Evolutionary conservation across 1,284 basidiomycete genomes (phyloP).

Genomic region (Ganoderma boninense): DNA sequence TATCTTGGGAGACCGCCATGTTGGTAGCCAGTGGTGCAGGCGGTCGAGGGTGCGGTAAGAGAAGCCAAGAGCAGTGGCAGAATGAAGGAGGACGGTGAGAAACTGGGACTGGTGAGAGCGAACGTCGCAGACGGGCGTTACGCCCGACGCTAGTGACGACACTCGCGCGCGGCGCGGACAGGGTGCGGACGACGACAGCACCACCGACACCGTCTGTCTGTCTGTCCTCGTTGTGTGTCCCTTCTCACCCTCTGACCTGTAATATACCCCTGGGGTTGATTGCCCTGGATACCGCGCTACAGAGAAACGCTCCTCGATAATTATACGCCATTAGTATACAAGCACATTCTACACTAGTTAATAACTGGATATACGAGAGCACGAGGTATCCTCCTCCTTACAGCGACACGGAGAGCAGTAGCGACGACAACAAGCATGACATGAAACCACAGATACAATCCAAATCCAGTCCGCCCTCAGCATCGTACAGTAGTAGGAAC

Average conservation of each 20-base stretch:
- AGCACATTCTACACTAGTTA: conserved; percentile 5
- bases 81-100: background rate
- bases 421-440: background rate
- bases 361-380: conserved; percentile 3
- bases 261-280: no score
- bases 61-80: background rate
- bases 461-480: background rate
- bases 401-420: background rate
- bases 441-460: conserved; percentile 2
- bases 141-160: background rate
- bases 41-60: background rate
- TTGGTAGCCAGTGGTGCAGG: background rate
- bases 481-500: background rate
- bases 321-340: background rate
- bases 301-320: background rate
- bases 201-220: no score
- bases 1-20: conserved; percentile 51
- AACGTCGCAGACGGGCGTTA: background rate
- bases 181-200: background rate
- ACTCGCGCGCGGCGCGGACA: background rate
- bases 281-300: background rate
- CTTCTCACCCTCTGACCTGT: background rate
- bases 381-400: background rate
- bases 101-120: background rate
- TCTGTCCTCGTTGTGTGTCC: no score